Conservation (phyloP, 2,329 filamentous ascomycete genomes). For the Fusarium sp. region DNA sequence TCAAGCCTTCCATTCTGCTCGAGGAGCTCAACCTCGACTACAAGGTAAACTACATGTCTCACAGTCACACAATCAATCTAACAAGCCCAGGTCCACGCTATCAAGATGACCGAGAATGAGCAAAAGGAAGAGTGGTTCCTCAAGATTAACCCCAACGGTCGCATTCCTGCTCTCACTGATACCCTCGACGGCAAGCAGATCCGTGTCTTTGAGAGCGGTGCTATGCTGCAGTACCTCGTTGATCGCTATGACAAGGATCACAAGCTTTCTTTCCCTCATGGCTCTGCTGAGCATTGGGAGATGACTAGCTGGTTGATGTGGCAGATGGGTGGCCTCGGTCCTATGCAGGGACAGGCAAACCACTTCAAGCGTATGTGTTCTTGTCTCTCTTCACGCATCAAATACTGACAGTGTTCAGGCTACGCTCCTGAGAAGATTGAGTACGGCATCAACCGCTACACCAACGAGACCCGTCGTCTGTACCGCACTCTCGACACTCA, state of each 20-base stretch:
- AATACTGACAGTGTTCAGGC: constrained; percentile 48
- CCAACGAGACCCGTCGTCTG: constrained; percentile 84
- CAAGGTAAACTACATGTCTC: constrained; percentile 59
- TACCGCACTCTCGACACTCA: constrained; percentile 82
- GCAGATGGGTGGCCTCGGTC: constrained; percentile 83
- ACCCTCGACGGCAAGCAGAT: constrained; percentile 80
- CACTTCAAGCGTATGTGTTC: constrained; percentile 74
- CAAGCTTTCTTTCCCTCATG: constrained; percentile 82
- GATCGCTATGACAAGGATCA: constrained; percentile 84
- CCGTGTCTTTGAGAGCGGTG: constrained; percentile 83
- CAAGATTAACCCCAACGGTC: constrained; percentile 91
- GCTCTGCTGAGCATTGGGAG: constrained; percentile 80
- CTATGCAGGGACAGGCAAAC: constrained; percentile 85
- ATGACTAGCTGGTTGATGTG: constrained; percentile 81
- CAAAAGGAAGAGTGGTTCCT: constrained; percentile 91
- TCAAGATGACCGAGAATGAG: constrained; percentile 78
- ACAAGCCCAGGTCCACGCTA: constrained; percentile 60
- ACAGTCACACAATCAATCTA: not conserved
- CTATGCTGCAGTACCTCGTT: constrained; percentile 85
- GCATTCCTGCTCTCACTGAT: constrained; percentile 89
- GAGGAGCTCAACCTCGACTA: constrained; percentile 89
- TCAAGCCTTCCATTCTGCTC: constrained; percentile 87
- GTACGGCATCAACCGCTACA: constrained; percentile 85
- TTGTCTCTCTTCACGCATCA: fast-evolving
- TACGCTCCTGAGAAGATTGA: constrained; percentile 86